These are phyloP conservation scores for Stephanodiscus minutulus DNA, from an alignment of 108 stramenopile species.

Conservation along the genomic window DNA sequence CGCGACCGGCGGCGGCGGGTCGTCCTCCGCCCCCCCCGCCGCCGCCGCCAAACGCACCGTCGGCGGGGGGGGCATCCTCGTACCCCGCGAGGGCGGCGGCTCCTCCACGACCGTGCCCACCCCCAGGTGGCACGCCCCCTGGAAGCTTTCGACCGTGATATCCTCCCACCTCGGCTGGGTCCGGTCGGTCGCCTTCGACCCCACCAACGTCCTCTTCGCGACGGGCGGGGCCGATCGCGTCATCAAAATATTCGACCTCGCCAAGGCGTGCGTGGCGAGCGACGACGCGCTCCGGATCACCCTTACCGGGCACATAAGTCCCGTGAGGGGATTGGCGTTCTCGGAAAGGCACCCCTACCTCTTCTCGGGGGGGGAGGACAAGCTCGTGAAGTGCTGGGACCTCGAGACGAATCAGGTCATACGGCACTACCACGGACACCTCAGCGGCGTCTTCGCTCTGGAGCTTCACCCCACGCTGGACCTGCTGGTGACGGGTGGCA, in stretches of 20 bases:
- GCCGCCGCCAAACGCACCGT: background rate
- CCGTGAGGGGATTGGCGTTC: slow-evolving; percentile 96
- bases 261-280: slow-evolving; percentile 93
- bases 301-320: slow-evolving; percentile 97
- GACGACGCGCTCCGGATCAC: slow-evolving; percentile 93
- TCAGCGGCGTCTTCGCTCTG: slow-evolving; percentile 92
- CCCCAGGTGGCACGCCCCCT: slow-evolving; percentile 99
- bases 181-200: slow-evolving; percentile 95
- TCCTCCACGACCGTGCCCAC: slow-evolving; percentile 74
- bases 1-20: no score
- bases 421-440: slow-evolving; percentile 99
- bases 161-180: slow-evolving; percentile 99
- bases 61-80: slow-evolving; percentile 10
- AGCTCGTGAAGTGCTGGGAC: slow-evolving; percentile 99
- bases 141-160: slow-evolving; percentile 92
- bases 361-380: slow-evolving; percentile 98
- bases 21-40: slow-evolving; percentile 44
- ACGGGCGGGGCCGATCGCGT: slow-evolving; percentile 97
- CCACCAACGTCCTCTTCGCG: slow-evolving; percentile 95
- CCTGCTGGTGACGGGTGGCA: slow-evolving; percentile 97
- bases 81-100: background rate
- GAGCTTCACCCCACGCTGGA: slow-evolving; percentile 97
- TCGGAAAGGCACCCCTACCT: slow-evolving; percentile 94
- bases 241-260: slow-evolving; percentile 98
- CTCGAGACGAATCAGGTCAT: slow-evolving; percentile 99